A percentile compares a stretch with the other conserved stretches of the same genome.
Conservation (phyloP, 169 alveolate genomes). For the Toxoplasma gondii region DNA sequence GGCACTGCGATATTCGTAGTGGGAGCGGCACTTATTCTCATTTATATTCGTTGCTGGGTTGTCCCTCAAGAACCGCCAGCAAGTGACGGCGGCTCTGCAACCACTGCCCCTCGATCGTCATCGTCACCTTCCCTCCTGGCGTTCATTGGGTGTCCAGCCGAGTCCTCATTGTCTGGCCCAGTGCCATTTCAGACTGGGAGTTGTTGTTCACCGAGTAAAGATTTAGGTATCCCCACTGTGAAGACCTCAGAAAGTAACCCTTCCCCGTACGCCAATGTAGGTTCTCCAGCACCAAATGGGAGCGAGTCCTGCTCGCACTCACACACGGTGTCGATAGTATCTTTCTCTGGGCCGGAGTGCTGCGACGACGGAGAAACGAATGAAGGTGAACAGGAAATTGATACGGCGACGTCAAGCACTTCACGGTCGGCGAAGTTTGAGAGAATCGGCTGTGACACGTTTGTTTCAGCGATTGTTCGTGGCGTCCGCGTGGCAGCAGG, state of each 20-base stretch:
- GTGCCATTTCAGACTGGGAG: neutral
- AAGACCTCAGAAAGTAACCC: neutral
- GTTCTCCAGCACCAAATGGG: neutral
- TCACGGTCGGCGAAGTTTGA: neutral
- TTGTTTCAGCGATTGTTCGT: neutral
- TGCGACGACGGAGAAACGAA: neutral
- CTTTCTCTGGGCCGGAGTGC: neutral
- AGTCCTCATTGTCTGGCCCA: neutral
- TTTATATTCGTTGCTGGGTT: neutral
- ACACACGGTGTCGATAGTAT: neutral
- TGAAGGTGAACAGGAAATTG: neutral
- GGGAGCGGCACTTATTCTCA: neutral
- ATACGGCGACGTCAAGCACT: neutral
- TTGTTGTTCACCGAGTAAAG: neutral
- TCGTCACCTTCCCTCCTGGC: neutral
- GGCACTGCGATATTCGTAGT: neutral
- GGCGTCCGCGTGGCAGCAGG: slow-evolving; percentile 18
- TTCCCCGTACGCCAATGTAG: neutral
- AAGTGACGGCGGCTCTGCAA: neutral
- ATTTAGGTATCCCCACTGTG: neutral
- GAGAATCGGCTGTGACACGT: neutral
- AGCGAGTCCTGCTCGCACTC: neutral
- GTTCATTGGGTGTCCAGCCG: neutral
- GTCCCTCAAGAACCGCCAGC: neutral
- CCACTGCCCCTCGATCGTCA: neutral